Conservation (phyloP, 2,329 filamentous ascomycete genomes). For the Alternaria burnsii region DNA sequence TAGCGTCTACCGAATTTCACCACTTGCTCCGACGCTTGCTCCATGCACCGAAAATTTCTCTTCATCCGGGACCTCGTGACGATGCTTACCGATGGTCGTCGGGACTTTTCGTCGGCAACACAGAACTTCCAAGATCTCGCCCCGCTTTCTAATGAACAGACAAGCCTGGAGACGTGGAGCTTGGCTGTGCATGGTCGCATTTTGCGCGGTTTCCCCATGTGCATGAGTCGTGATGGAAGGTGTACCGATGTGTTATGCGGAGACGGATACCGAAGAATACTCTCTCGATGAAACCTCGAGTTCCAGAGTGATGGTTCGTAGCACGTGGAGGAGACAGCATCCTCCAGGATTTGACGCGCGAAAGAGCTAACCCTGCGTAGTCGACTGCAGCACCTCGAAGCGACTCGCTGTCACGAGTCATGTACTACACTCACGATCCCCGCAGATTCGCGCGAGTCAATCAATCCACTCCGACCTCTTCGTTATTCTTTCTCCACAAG, state of each 20-base stretch:
- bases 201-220: conserved; percentile 1
- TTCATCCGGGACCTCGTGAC: conserved; percentile 18
- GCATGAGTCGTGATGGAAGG: conserved; percentile 3
- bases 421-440: conserved; percentile 4
- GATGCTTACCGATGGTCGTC: conserved; percentile 1
- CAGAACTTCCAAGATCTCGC: not conserved
- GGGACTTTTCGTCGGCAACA: conserved; percentile 17
- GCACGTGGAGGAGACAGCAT: conserved; percentile 6
- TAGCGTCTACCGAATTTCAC: conserved; percentile 10
- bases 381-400: not conserved
- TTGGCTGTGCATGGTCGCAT: conserved; percentile 15
- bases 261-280: not conserved
- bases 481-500: conserved; percentile 15
- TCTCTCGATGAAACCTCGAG: not conserved
- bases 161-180: conserved; percentile 5
- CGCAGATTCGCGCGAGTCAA: conserved; percentile 10
- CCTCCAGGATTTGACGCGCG: not conserved
- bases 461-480: conserved; percentile 8
- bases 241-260: not conserved
- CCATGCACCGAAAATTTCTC: conserved; percentile 17
- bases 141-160: conserved; percentile 6
- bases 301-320: not conserved
- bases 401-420: conserved; percentile 5
- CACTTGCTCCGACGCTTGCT: conserved; percentile 20
- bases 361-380: not conserved